Base-by-base conservation (phyloP, 192 early-diverging fungal genomes). In the Backusella morwellensis region DNA sequence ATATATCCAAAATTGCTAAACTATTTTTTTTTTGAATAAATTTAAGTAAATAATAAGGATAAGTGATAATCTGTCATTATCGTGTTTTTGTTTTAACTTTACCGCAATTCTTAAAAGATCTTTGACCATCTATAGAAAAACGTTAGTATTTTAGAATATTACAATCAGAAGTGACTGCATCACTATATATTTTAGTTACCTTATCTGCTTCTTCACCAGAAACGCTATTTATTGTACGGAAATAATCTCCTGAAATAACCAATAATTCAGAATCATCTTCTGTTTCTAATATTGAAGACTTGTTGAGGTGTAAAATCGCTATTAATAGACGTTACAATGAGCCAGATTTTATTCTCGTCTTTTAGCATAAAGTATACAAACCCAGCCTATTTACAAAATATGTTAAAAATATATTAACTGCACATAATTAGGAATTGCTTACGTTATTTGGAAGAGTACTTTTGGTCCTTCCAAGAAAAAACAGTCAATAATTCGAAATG, bases 381-480 rank as follows among this genome's bases (percentile, higher is more conserved):
- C 73, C 40, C 32, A 70, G 44, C 23, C 42, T 73, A 77, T 19
- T 6, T 5, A 69, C 32, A 56, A 54, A 54, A 47, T 0, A 17
- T 15, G 66, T 35, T 40, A 47, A 77, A 5, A 42, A 26, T 0
- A 69, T 26, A 11, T 56, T 21, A 17, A 17, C 4, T 38, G 17
- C 3, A 34, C 2, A 50, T 50, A 56, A 29, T 0, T 42, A 66
- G 29, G 29, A 21, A 44, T 34, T 4, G 77, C 87, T 82, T 86
- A 90, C 84, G 91, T 91, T 68, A 98, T 92, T 81, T 96, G 96
- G 81, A 99, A 99, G 35, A 99, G 88, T 4, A 99, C 88, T 78
- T 92, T 94, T 6, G 97, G 96, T 0, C 97, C 98, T 76, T 99
- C 97, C 88, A 98, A 89, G 82, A 98, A 98, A 75, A 99, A 97